Base-by-base conservation (phyloP, 805 yeast genomes). In the Clavispora phyllophila region DNA sequence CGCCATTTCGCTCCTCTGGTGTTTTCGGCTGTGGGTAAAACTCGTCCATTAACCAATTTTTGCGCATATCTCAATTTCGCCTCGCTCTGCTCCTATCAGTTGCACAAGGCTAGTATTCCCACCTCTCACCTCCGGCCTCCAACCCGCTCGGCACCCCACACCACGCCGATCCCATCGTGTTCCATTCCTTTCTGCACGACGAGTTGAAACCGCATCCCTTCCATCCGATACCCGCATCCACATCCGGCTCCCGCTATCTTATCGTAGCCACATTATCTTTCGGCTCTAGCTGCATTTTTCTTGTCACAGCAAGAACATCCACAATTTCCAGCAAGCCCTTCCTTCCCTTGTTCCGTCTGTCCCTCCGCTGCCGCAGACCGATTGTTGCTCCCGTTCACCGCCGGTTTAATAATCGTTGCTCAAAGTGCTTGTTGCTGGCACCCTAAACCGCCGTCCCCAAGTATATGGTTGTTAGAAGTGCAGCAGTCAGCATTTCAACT, bases 391-490 rank as follows among this genome's bases (percentile, higher is more conserved):
- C 27, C 27, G 10, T 12, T 4, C 13, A 7, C 27, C 27, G 4
- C 27, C n/a, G n/a, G n/a, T n/a, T n/a, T n/a, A n/a, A n/a, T n/a
- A n/a, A n/a, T n/a, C n/a, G n/a, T n/a, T n/a, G n/a, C n/a, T n/a
- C n/a, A n/a, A n/a, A 2, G 33, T 17, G 33, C 20, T 29, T 29
- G 33, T 29, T 29, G 10, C 8, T 27, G 17, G 29, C 29, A 13
- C 17, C 29, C 7, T 7, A 12, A 13, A 9, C 31, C 13, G 33
- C 33, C 33, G 12, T 17, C 15, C 15, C n/a, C 31, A 6, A 20
- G 24, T 35, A 12, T 23, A 35, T 35, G 37, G 37, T 35, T 13
- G 37, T 35, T n/a, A n/a, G 22, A 23, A 35, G 37, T 9, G 37
- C 20, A 18, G 22, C 23, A 3, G n/a, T 26, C 29, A 10, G 26